Evolutionary conservation across 2,329 filamentous ascomycete species (phyloP).

Genomic region (Leptosphaerulina australis): DNA sequence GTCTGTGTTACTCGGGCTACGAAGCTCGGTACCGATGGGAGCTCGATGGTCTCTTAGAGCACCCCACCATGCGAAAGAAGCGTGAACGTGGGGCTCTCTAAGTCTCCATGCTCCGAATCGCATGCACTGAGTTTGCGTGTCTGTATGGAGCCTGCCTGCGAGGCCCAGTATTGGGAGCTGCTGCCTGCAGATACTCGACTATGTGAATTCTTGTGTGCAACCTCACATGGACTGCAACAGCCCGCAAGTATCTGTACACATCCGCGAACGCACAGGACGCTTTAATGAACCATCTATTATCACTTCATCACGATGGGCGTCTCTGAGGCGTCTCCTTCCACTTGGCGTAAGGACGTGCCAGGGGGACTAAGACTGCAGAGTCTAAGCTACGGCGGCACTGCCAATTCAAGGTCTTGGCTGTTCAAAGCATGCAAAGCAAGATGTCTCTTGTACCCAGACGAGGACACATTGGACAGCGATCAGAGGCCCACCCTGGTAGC

Average conservation of each 20-base stretch:
- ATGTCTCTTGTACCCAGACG: constrained; percentile 34
- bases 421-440: constrained; percentile 32
- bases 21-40: constrained; percentile 37
- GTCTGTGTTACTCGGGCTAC: constrained; percentile 35
- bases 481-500: constrained; percentile 40
- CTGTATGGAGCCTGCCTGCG: constrained; percentile 3
- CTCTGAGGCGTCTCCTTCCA: constrained; percentile 10
- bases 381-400: constrained; percentile 32
- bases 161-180: constrained; percentile 8
- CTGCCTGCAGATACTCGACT: constrained; percentile 19
- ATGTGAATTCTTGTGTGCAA: constrained; percentile 7
- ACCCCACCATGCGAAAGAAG: constrained; percentile 33
- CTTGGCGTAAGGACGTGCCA: constrained; percentile 15
- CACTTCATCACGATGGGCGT: constrained; percentile 9
- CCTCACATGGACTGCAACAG: constrained; percentile 5
- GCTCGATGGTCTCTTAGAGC: constrained; percentile 35
- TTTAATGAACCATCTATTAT: constrained; percentile 3
- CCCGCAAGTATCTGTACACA: constrained; percentile 10
- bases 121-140: constrained; percentile 17
- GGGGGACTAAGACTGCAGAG: constrained; percentile 14
- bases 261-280: constrained; percentile 5
- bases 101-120: constrained; percentile 13
- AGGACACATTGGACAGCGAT: constrained; percentile 42
- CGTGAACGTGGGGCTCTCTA: constrained; percentile 23
- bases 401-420: constrained; percentile 38